Base-by-base conservation (phyloP, 306 rosid genomes). In the Hippophae rhamnoides region DNA sequence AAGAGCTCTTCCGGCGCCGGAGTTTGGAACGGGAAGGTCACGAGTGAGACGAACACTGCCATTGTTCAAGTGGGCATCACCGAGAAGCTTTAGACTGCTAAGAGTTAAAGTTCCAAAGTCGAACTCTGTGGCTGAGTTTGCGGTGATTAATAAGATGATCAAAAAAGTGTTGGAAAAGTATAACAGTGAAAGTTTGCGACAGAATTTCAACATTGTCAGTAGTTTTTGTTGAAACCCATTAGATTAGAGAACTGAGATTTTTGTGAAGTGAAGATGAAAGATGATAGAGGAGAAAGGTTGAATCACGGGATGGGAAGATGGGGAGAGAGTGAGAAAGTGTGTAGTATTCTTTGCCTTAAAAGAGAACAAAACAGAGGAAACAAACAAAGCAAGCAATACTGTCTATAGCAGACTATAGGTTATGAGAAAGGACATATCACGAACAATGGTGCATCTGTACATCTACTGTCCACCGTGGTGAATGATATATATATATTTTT, bases 21-120 rank as follows among this genome's bases (percentile, higher is more conserved):
- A 93, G 67, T 58, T 74, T 41, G 99, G 99, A 8, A 93, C 97
- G 68, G 95, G 64, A 60, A 86, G 88, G 82, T 93, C 99, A n/a
- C 86, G 84, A 11, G 99, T 88, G 62, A 93, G 95, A 12, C 78
- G 66, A 4, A 93, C 89, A 66, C 86, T 88, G 12, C 76, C 90
- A 70, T 93, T 88, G 76, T 76, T 82, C 63, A 93, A 62, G 76
- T 93, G 99, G 26, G 99, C 97, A 38, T 93, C 99, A 6, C 99
- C 99, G 50, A 93, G 78, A 6, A 93, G 97, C 78, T 75, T 88
- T 10, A 88, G 78, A 12, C 80, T 80, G 43, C 79, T 79, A 6
- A 93, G 61, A 0, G 90, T 83, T 14, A 93, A 47, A 5, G 97
- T 88, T 1, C 81, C 90, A 46, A 86, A 86, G 86, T 88, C 95